phyloP scores from a whole-genome alignment of 345 rosid genomes.

The Clarkia xantiana region DNA sequence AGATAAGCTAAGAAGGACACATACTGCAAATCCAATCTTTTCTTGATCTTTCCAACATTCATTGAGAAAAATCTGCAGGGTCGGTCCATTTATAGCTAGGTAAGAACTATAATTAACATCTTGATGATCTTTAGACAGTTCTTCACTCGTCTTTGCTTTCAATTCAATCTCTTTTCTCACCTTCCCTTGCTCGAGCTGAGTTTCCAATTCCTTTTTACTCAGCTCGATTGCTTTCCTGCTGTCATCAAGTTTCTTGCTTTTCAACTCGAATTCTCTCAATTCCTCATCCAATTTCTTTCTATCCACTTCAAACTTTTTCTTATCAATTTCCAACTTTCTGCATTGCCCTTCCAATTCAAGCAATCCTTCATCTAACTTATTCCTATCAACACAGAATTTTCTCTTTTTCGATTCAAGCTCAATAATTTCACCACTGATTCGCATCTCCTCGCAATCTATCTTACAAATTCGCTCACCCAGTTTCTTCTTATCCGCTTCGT shows the following conservation, averaged over 20 bases:
- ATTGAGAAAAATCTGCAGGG: conserved; percentile 32
- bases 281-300: neutral
- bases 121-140: conserved; percentile 5
- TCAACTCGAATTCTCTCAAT: conserved; percentile 4
- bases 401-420: conserved; percentile 16
- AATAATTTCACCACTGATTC: neutral
- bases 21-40: conserved; percentile 18
- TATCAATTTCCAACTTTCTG: conserved; percentile 7
- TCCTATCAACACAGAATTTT: neutral
- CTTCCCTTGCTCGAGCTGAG: too few species aligned
- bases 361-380: too few species aligned
- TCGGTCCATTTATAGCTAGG: conserved; percentile 20
- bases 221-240: conserved; percentile 8
- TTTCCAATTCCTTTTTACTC: conserved; percentile 3
- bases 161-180: conserved; percentile 17
- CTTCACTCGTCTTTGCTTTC: conserved; percentile 13
- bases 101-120: conserved; percentile 7
- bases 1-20: conserved; percentile 13
- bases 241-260: conserved; percentile 10
- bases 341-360: too few species aligned
- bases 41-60: conserved; percentile 21
- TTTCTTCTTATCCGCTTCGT: neutral
- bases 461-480: too few species aligned
- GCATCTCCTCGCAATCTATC: too few species aligned
- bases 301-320: conserved; percentile 11